Percentiles rank a stretch among this genome's conserved stretches.
These are phyloP conservation scores for Zygoascus meyerae DNA, from an alignment of 1,139 yeast species.

Conservation along the genomic window DNA sequence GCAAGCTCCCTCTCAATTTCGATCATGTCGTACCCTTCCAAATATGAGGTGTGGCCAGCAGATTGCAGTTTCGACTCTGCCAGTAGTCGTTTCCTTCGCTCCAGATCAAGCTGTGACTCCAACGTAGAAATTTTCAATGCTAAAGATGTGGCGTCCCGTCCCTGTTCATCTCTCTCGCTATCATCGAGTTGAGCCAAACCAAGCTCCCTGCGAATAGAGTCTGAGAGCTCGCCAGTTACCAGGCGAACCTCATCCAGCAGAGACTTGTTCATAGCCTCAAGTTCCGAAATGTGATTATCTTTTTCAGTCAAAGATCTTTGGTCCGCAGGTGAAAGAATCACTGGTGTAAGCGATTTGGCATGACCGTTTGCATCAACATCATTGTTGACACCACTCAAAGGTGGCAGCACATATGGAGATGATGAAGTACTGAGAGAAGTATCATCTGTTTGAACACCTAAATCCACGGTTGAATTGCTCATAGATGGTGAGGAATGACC, in stretches of 20 bases:
- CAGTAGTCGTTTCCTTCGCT: conserved; percentile 31
- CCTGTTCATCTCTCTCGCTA: conserved; percentile 1
- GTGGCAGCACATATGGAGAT: conserved; percentile 5
- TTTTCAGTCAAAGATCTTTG: conserved; percentile 3
- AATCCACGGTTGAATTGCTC: conserved; percentile 7
- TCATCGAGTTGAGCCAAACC: conserved; percentile 17
- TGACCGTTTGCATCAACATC: conserved; percentile 1
- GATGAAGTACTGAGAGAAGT: conserved; percentile 9
- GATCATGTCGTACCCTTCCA: conserved; percentile 10
- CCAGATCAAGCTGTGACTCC: conserved; percentile 29
- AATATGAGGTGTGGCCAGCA: conserved; percentile 1
- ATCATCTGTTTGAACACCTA: conserved; percentile 10
- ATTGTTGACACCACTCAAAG: conserved; percentile 1
- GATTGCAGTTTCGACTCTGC: conserved; percentile 19
- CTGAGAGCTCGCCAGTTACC: conserved; percentile 36
- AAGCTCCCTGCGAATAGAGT: conserved; percentile 34
- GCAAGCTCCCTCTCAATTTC: conserved; percentile 24
- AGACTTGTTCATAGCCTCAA: conserved; percentile 20
- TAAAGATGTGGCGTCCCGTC: background rate
- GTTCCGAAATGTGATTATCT: conserved; percentile 9
- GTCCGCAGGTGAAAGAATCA: conserved; percentile 3
- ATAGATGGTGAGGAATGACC: conserved; percentile 5
- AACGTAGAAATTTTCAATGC: conserved; percentile 24
- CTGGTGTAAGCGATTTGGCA: conserved; percentile 1
- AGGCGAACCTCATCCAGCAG: conserved; percentile 33